Conservation (phyloP, 352 stramenopile genomes). For the Globisporangium lucens region DNA sequence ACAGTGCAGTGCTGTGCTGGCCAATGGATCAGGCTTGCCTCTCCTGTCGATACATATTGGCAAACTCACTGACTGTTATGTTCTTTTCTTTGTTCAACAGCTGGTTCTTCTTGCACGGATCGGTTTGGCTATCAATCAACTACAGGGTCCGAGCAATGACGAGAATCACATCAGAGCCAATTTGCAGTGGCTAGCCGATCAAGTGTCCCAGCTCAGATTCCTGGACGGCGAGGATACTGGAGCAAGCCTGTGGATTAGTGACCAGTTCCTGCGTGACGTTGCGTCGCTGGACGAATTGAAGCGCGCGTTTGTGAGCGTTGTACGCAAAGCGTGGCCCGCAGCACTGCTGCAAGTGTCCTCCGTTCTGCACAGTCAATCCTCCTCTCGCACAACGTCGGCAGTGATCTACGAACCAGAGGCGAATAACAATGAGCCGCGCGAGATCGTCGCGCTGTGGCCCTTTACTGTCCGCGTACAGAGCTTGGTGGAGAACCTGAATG, state of each 20-base stretch:
- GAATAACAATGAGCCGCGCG: conserved; percentile 28
- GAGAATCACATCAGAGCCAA: neutral
- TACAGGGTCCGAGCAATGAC: conserved; percentile 16
- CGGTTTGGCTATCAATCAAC: conserved; percentile 27
- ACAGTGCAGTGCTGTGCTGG: conserved; percentile 4
- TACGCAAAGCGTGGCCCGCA: conserved; percentile 33
- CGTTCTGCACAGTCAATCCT: conserved; percentile 8
- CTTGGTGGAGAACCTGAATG: conserved; percentile 25
- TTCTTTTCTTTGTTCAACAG: conserved; percentile 16
- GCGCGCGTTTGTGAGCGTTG: conserved; percentile 24
- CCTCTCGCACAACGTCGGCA: conserved; percentile 16
- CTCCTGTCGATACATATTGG: neutral
- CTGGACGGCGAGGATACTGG: conserved; percentile 18
- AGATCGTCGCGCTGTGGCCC: conserved; percentile 52
- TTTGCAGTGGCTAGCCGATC: conserved; percentile 9
- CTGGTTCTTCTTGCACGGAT: conserved; percentile 38
- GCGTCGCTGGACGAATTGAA: conserved; percentile 32
- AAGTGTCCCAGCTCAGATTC: conserved; percentile 25
- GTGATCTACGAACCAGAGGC: conserved; percentile 25
- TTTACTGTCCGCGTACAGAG: conserved; percentile 35
- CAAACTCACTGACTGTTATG: neutral
- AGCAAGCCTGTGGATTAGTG: conserved; percentile 27
- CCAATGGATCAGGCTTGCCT: neutral
- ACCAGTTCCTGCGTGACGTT: conserved; percentile 19
- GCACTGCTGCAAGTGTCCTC: conserved; percentile 16